Conservation (phyloP, 169 alveolate species). For the Cystoisospora suis region DNA sequence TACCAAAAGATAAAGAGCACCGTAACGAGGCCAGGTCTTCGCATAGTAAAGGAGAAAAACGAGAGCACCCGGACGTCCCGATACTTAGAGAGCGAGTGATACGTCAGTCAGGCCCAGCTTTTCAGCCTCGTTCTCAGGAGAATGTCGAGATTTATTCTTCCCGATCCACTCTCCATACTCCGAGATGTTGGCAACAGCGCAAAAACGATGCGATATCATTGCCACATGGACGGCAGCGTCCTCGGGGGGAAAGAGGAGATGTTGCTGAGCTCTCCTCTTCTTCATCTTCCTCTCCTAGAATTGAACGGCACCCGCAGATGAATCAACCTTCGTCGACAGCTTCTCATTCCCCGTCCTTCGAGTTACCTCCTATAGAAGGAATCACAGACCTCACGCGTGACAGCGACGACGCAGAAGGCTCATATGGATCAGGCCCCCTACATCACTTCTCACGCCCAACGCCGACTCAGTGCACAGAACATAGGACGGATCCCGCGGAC, state of each 20-base stretch:
- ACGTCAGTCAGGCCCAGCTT: conserved; percentile 1
- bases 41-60: too few relatives aligned
- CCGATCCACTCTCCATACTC: neutral
- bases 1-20: too few relatives aligned
- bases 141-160: neutral
- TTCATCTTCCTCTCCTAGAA: neutral
- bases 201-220: too few relatives aligned
- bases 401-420: neutral
- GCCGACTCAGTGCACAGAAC: too few relatives aligned
- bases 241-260: neutral
- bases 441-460: neutral
- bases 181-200: too few relatives aligned
- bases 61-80: too few relatives aligned
- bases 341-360: neutral
- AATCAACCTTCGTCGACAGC: neutral
- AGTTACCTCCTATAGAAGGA: neutral
- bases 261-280: too few relatives aligned
- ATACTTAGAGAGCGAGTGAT: neutral
- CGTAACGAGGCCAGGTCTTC: too few relatives aligned
- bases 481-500: neutral
- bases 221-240: too few relatives aligned
- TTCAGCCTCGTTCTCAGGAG: conserved; percentile 6
- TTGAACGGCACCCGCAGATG: neutral
- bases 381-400: neutral
- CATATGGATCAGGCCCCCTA: neutral